These are phyloP conservation scores for Xerocomellus intermedius DNA, from an alignment of 768 basidiomycete species.

Conservation along the genomic window DNA sequence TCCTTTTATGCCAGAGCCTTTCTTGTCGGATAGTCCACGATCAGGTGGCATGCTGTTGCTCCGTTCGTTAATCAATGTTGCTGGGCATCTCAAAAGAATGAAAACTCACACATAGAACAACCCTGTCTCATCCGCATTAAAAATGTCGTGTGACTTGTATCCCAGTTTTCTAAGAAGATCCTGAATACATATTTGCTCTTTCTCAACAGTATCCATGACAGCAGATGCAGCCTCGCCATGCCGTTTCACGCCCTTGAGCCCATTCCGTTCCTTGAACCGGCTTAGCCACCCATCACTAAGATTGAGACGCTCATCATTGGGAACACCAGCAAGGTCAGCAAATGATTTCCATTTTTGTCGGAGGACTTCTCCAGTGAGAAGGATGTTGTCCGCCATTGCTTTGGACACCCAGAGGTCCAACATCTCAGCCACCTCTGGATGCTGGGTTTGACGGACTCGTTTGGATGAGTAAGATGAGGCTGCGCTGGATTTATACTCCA, in stretches of 20 bases:
- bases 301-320: constrained; percentile 31
- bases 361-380: constrained; percentile 30
- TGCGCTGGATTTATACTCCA: background rate
- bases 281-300: constrained; percentile 36
- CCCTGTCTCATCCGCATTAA: background rate
- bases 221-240: constrained; percentile 39
- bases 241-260: constrained; percentile 16
- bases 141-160: background rate
- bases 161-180: background rate
- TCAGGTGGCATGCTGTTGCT: constrained; percentile 3
- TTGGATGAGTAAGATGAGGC: background rate
- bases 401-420: constrained; percentile 37
- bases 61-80: too few relatives aligned
- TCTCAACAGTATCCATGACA: background rate
- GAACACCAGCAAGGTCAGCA: constrained; percentile 23
- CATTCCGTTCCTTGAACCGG: background rate
- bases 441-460: constrained; percentile 23
- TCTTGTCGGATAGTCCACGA: background rate
- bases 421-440: constrained; percentile 37
- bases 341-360: constrained; percentile 8
- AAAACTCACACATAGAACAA: too few relatives aligned
- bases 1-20: background rate
- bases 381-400: constrained; percentile 37
- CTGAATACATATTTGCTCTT: background rate
- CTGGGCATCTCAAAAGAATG: too few relatives aligned